Evolutionary conservation across 169 alveolate species (phyloP).

Genomic region (Eimeria sp.): DNA sequence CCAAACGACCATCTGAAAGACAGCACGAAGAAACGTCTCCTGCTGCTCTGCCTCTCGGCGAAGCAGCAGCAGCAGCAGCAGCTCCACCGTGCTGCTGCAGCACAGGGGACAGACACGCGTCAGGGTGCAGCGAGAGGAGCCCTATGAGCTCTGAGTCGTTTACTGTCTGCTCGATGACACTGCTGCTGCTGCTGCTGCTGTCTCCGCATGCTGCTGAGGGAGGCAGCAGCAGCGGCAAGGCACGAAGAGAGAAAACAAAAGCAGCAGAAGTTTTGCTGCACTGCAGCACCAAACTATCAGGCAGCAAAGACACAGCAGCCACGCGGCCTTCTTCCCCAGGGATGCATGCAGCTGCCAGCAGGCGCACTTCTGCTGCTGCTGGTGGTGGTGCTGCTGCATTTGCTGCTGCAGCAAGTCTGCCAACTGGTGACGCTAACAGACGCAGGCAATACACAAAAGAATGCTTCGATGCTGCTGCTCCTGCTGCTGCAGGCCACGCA

Average conservation of each 20-base stretch:
- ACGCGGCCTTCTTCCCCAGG: constrained; percentile 3
- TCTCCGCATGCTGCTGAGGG: constrained; percentile 5
- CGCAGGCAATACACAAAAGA: constrained; percentile 39
- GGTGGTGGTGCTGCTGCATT: constrained; percentile 9
- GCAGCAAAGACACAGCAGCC: constrained; percentile 29
- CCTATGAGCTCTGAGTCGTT: background rate
- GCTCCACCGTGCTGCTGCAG: background rate
- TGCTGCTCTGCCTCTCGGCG: background rate
- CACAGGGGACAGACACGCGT: constrained; percentile 30
- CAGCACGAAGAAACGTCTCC: constrained; percentile 28
- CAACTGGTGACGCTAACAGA: background rate
- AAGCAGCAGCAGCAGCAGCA: constrained; percentile 55
- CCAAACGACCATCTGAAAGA: constrained; percentile 48
- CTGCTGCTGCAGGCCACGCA: constrained; percentile 14
- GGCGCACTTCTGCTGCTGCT: constrained; percentile 49
- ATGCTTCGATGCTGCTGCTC: constrained; percentile 14
- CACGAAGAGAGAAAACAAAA: constrained; percentile 27
- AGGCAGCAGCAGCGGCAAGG: constrained; percentile 68
- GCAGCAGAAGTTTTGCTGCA: constrained; percentile 35
- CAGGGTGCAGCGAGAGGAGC: background rate
- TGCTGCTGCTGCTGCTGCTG: constrained; percentile 51
- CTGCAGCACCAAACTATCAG: constrained; percentile 58
- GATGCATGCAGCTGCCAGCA: constrained; percentile 59
- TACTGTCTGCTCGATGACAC: constrained; percentile 16
- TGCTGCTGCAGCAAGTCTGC: constrained; percentile 15